Conservation (phyloP, 169 alveolate species). For the Pseudocohnilembus persalinus region DNA sequence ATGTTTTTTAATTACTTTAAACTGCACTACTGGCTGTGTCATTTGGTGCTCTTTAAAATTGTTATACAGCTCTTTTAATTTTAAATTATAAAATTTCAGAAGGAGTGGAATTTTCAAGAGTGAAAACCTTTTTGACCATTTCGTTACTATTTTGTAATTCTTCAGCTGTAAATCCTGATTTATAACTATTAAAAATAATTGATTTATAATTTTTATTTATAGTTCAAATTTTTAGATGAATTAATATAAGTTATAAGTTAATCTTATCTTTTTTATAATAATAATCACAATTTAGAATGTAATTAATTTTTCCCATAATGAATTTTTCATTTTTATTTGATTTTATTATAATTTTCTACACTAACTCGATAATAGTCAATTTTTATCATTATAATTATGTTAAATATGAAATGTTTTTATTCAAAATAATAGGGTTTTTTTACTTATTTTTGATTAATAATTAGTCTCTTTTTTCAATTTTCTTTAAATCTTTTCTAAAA, state of each 20-base stretch:
- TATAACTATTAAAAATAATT: conserved; percentile 15
- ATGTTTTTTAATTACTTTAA: not conserved
- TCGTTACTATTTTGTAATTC: conserved; percentile 21
- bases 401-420: too few relatives aligned
- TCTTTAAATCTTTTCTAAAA: not conserved
- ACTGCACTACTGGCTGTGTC: conserved; percentile 23
- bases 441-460: not conserved
- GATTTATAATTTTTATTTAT: too few relatives aligned
- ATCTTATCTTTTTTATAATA: too few relatives aligned
- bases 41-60: conserved; percentile 14
- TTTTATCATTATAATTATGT: too few relatives aligned
- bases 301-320: too few relatives aligned
- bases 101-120: conserved; percentile 16
- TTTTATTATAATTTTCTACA: too few relatives aligned
- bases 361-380: too few relatives aligned
- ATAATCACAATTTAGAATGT: too few relatives aligned
- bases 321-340: too few relatives aligned
- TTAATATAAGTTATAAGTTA: too few relatives aligned
- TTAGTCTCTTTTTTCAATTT: not conserved
- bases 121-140: conserved; percentile 12
- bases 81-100: conserved; percentile 19
- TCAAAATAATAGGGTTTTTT: not conserved
- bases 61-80: conserved; percentile 10
- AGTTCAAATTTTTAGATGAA: too few relatives aligned
- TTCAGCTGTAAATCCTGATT: conserved; percentile 27